Evolutionary conservation across 768 basidiomycete genomes (phyloP).

Genomic region (Suillus variegatus): DNA sequence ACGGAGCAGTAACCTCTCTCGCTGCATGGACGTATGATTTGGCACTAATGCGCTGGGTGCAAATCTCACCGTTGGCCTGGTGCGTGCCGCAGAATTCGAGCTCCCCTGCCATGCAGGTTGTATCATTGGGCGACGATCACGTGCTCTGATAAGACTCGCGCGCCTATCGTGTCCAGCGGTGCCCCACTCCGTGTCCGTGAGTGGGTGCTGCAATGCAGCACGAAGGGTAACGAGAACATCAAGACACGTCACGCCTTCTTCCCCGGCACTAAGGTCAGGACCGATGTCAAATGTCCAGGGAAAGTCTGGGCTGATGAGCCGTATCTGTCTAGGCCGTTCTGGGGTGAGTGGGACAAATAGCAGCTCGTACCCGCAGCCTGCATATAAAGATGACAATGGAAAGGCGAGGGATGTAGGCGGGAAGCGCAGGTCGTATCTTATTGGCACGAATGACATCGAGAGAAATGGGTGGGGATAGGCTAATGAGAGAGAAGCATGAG

Average conservation of each 20-base stretch:
- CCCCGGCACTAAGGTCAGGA: background rate
- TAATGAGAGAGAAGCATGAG: background rate
- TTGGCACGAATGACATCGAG: background rate
- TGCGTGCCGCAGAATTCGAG: background rate
- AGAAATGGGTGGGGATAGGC: background rate
- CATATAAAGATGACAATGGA: slow-evolving; percentile 1
- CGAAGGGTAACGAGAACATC: slow-evolving; percentile 7
- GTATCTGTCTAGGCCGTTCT: slow-evolving; percentile 1
- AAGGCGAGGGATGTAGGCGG: background rate
- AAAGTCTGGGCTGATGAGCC: slow-evolving; percentile 11
- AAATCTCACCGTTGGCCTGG: background rate
- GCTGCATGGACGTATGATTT: background rate
- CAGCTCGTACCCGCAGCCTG: background rate
- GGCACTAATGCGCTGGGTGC: background rate
- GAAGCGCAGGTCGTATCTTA: slow-evolving; percentile 6
- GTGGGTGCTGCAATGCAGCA: slow-evolving; percentile 8
- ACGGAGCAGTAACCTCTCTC: background rate
- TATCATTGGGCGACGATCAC: slow-evolving; percentile 3
- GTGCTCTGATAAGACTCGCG: slow-evolving; percentile 4
- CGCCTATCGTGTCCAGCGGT: background rate
- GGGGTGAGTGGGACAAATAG: slow-evolving; percentile 1
- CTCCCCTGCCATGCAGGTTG: background rate
- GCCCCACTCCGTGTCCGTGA: slow-evolving; percentile 10
- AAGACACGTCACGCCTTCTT: slow-evolving; percentile 3
- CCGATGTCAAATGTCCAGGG: slow-evolving; percentile 12